Evolutionary conservation across 805 yeast species (phyloP).

Genomic region (Nakazawaea ishiwadae): DNA sequence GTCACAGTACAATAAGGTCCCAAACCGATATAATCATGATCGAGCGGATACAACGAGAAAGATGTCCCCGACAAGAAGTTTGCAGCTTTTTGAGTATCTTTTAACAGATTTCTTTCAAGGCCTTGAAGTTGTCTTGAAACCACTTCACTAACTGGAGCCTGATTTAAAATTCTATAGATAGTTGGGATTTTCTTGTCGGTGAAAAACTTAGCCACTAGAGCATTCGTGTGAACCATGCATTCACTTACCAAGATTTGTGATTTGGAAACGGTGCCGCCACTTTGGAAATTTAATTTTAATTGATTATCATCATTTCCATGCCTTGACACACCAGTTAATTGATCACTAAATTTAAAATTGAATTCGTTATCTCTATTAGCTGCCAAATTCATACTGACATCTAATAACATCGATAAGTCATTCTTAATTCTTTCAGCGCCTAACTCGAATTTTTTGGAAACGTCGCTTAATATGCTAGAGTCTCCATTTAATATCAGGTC

Average conservation of each 20-base stretch:
- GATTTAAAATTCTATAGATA: slow-evolving; percentile 35
- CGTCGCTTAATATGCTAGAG: slow-evolving; percentile 3
- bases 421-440: slow-evolving; percentile 14
- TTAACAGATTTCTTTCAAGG: slow-evolving; percentile 19
- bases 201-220: slow-evolving; percentile 49
- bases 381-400: slow-evolving; percentile 25
- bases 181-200: slow-evolving; percentile 41
- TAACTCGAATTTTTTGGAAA: slow-evolving; percentile 10
- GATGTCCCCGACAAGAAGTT: slow-evolving; percentile 50
- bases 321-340: slow-evolving; percentile 18
- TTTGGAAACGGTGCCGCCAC: slow-evolving; percentile 22
- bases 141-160: slow-evolving; percentile 19
- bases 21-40: slow-evolving; percentile 64
- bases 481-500: slow-evolving; percentile 40
- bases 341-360: slow-evolving; percentile 6
- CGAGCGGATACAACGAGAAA: slow-evolving; percentile 36
- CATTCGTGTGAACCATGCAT: slow-evolving; percentile 76
- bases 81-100: slow-evolving; percentile 18
- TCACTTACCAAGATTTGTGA: slow-evolving; percentile 74
- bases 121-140: slow-evolving; percentile 20
- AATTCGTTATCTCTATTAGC: slow-evolving; percentile 35
- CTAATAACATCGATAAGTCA: slow-evolving; percentile 33
- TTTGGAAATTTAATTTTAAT: slow-evolving; percentile 20
- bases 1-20: slow-evolving; percentile 68
- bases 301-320: slow-evolving; percentile 19